phyloP scores from a whole-genome alignment of 2,329 filamentous ascomycete species.

The Fusarium sp. region DNA sequence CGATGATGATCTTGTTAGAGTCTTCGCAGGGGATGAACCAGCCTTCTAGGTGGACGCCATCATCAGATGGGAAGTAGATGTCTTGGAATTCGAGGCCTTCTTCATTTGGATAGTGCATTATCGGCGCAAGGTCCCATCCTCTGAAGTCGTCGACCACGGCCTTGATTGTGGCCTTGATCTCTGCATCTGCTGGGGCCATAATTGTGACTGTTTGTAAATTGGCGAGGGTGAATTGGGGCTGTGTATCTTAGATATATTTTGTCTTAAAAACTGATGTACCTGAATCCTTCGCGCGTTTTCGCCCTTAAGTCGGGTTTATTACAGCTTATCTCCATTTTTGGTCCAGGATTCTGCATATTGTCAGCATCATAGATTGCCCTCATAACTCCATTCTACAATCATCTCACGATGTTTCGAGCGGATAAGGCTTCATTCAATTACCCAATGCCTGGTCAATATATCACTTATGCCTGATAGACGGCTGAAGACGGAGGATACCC shows the following conservation, averaged over 20 bases:
- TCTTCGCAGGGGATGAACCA: slow-evolving; percentile 26
- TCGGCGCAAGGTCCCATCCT: slow-evolving; percentile 17
- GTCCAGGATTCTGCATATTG: neutral
- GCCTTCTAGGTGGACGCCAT: slow-evolving; percentile 17
- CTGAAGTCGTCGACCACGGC: slow-evolving; percentile 23
- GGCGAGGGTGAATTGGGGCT: neutral
- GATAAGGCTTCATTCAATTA: neutral
- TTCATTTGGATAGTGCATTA: slow-evolving; percentile 22
- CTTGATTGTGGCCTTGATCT: slow-evolving; percentile 8
- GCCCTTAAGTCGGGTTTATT: neutral
- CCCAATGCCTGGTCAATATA: fast-evolving
- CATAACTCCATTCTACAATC: neutral
- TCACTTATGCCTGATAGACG: neutral
- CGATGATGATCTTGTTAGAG: slow-evolving; percentile 27
- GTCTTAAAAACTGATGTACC: neutral
- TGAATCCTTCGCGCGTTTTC: neutral
- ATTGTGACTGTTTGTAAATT: neutral
- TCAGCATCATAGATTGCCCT: slow-evolving; percentile 5
- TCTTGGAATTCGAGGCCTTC: slow-evolving; percentile 16
- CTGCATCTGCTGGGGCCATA: slow-evolving; percentile 6
- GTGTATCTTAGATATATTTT: neutral
- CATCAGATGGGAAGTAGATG: slow-evolving; percentile 24
- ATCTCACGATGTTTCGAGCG: neutral
- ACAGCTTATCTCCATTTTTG: neutral
- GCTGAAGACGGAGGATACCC: neutral